phyloP scores from a whole-genome alignment of 768 basidiomycete genomes.

The Boletus patriciae region DNA sequence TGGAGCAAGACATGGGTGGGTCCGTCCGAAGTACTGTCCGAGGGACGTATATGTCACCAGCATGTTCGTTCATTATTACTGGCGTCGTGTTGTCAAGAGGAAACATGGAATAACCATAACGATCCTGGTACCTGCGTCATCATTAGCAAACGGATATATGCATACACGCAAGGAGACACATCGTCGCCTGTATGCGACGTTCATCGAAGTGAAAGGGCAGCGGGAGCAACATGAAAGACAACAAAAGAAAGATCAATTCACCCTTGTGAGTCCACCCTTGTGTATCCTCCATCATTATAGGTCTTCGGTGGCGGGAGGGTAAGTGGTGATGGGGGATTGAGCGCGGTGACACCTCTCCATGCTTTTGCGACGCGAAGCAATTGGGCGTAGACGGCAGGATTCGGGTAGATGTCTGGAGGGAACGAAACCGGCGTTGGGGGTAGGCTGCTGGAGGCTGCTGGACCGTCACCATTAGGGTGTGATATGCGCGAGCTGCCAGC shows the following conservation, averaged over 20 bases:
- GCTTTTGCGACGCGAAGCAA: constrained; percentile 58
- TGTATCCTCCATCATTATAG: constrained; percentile 21
- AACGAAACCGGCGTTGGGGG: constrained; percentile 39
- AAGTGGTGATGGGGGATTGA: constrained; percentile 33
- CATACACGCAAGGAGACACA: constrained; percentile 10
- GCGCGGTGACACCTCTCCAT: constrained; percentile 70
- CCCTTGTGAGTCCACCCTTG: constrained; percentile 30
- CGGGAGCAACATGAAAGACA: background rate
- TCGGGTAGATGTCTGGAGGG: constrained; percentile 29
- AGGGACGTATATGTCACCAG: constrained; percentile 18
- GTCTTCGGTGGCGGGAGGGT: constrained; percentile 23
- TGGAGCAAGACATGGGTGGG: constrained; percentile 9
- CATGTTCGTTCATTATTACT: constrained; percentile 34
- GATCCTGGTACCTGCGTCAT: constrained; percentile 27
- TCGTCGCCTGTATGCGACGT: constrained; percentile 17
- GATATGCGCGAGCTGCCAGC: constrained; percentile 21
- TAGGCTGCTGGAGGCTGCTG: constrained; percentile 8
- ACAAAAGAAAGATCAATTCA: constrained; percentile 17
- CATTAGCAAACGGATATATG: constrained; percentile 17
- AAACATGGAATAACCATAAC: constrained; percentile 30
- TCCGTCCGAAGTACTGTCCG: constrained; percentile 26
- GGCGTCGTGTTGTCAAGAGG: constrained; percentile 36
- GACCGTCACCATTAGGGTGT: constrained; percentile 7
- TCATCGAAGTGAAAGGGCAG: background rate
- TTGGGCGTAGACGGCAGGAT: constrained; percentile 43